These are phyloP conservation scores for Ophiostoma populinum DNA, from an alignment of 2,329 filamentous ascomycete species.

Conservation along the genomic window DNA sequence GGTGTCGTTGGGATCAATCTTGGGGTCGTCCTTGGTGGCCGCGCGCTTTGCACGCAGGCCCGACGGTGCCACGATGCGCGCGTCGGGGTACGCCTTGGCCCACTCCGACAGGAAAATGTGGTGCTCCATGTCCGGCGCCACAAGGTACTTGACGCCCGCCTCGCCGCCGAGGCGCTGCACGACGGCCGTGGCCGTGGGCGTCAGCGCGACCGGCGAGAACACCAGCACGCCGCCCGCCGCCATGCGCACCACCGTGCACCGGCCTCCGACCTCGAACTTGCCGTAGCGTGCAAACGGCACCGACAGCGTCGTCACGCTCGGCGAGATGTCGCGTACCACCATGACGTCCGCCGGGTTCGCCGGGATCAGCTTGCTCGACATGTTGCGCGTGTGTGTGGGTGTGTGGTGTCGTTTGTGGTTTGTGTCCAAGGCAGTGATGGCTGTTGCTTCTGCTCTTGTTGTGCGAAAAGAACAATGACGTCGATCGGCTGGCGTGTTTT, in stretches of 20 bases:
- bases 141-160: conserved; percentile 56
- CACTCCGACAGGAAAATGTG: conserved; percentile 86
- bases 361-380: conserved; percentile 49
- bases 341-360: conserved; percentile 64
- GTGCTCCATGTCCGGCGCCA: conserved; percentile 81
- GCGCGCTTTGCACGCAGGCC: conserved; percentile 71
- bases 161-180: conserved; percentile 43
- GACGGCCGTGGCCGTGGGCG: conserved; percentile 45
- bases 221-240: conserved; percentile 63
- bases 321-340: conserved; percentile 74
- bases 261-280: conserved; percentile 63
- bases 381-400: conserved; percentile 16
- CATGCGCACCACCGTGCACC: conserved; percentile 73
- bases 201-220: conserved; percentile 83
- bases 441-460: too few species aligned
- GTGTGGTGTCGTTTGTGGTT: too few species aligned
- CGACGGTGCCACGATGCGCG: conserved; percentile 66
- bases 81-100: conserved; percentile 60
- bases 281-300: conserved; percentile 76
- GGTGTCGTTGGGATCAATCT: conserved; percentile 29
- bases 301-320: conserved; percentile 61
- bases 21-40: conserved; percentile 30
- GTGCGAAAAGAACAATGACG: too few species aligned
- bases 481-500: too few species aligned
- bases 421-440: too few species aligned